Evolutionary conservation across 2,329 filamentous ascomycete species (phyloP), one percentile per base, ranked within the genome.

Genomic region (Nemania sp.): DNA sequence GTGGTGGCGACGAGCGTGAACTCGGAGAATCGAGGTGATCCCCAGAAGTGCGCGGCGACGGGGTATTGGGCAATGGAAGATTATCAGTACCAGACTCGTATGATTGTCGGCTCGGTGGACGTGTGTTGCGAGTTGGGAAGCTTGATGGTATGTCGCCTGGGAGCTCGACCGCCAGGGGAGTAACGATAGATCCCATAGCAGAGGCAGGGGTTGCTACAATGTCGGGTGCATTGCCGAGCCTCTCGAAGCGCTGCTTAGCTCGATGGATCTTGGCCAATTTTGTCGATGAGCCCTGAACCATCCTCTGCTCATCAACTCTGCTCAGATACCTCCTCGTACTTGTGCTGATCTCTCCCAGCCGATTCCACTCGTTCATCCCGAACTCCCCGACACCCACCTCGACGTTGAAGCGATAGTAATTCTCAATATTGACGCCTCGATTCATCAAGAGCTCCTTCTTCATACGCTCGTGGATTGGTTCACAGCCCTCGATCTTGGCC

Each of bases 321-420:
- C 82, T 80, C 54, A 99, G 84, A 73, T 98, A 99, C 65, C 89
- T 86, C 67, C 91, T 85, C 0, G 95, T 99, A 72, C 89, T 89
- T 13, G 92, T 97, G 78, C 91, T 97, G 77, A 99, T 98, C 54
- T 97, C 94, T 25, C 91, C 89, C n/a, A 98, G 79, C 3, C 93
- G 87, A 69, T 91, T 86, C 95, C 95, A 99, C 74, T 98, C 95
- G 73, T 98, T 99, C 92, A 99, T 98, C 53, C 91, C 94, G 74
- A 97, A 98, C 72, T 98, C 95, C 54, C 94, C 93, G 2, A 98
- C 93, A 1, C 94, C 95, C 15, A 97, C 88, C 72, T 98, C 93
- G 42, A 98, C 95, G 66, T 99, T 99, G n/a, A 98, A 81, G 7
- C 95, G 90, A 74, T 92, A 96, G 78, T 99, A 99, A 74, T 96